Conservation (phyloP, 495 filamentous ascomycete genomes). For the Tuber umbilicatum region DNA sequence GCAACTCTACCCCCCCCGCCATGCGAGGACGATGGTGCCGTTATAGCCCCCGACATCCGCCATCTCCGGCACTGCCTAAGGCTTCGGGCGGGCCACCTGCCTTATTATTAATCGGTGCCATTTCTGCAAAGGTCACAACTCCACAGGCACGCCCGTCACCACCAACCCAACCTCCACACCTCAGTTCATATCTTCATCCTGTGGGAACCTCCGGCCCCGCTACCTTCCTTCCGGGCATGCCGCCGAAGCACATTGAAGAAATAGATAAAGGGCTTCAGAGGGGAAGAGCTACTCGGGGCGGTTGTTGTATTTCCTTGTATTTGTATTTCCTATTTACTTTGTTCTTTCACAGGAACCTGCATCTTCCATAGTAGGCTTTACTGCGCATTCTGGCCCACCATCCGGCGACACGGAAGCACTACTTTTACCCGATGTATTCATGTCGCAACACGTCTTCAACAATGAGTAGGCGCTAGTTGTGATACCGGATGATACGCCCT, state of each 20-base stretch:
- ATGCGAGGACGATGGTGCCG: not conserved
- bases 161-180: too few species aligned
- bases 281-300: not conserved
- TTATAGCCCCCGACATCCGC: not conserved
- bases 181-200: too few species aligned
- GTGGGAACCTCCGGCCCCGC: too few species aligned
- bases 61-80: too few species aligned
- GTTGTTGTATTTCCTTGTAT: not conserved
- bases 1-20: not conserved
- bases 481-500: not conserved
- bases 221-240: too few species aligned
- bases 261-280: not conserved
- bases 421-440: not conserved
- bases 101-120: too few species aligned
- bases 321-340: not conserved
- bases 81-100: too few species aligned
- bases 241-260: too few species aligned
- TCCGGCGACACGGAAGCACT: not conserved
- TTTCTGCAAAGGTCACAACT: too few species aligned
- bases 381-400: not conserved
- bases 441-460: not conserved
- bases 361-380: constrained; percentile 3
- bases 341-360: too few species aligned
- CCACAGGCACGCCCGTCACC: too few species aligned
- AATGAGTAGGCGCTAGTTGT: not conserved